phyloP scores from a whole-genome alignment of 139 green algal species.

The Chlorella sorokiniana region DNA sequence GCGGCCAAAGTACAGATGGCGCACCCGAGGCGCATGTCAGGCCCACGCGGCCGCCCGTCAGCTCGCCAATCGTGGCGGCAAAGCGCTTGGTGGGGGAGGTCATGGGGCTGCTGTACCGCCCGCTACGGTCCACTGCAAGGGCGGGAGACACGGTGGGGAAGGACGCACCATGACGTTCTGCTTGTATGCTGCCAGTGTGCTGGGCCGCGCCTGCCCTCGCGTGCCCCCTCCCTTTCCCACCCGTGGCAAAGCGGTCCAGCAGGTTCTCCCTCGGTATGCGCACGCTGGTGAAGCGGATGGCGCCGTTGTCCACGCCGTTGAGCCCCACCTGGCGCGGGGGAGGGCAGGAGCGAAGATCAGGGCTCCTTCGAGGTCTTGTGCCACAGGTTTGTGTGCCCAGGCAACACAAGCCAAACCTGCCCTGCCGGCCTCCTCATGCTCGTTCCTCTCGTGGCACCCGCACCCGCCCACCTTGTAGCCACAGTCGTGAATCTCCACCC shows the following conservation, averaged over 20 bases:
- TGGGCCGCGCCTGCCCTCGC: too few relatives aligned
- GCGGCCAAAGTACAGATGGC: too few relatives aligned
- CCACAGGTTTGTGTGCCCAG: background rate
- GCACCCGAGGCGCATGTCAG: slow-evolving; percentile 59
- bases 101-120: slow-evolving; percentile 72
- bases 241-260: slow-evolving; percentile 77
- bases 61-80: slow-evolving; percentile 83
- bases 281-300: slow-evolving; percentile 82
- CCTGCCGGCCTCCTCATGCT: background rate
- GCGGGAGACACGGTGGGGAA: too few relatives aligned
- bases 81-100: slow-evolving; percentile 67
- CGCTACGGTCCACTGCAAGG: slow-evolving; percentile 75
- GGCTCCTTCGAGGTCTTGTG: too few relatives aligned
- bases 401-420: background rate
- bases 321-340: slow-evolving; percentile 70
- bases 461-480: slow-evolving; percentile 82
- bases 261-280: slow-evolving; percentile 77
- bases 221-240: background rate
- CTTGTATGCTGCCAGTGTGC: too few relatives aligned
- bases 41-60: slow-evolving; percentile 84
- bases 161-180: too few relatives aligned
- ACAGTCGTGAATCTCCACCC: slow-evolving; percentile 91
- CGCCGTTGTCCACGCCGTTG: slow-evolving; percentile 93
- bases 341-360: background rate
- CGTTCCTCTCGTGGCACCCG: background rate